phyloP scores from a whole-genome alignment of 2,329 filamentous ascomycete genomes.

The Cercospora zeae-maydis region DNA sequence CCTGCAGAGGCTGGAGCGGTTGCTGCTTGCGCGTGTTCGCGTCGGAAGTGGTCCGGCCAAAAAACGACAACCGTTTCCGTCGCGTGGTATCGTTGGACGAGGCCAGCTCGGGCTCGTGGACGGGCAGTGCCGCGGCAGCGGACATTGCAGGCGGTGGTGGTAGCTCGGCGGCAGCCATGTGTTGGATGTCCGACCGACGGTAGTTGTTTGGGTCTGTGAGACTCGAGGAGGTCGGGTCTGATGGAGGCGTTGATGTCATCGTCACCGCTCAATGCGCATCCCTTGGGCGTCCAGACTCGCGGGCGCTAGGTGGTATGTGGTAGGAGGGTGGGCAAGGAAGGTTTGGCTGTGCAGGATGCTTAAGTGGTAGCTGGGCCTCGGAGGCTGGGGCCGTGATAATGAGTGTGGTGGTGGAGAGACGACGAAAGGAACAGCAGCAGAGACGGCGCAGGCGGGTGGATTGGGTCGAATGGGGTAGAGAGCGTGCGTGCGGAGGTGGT shows the following conservation, averaged over 20 bases:
- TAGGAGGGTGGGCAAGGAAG: slow-evolving; percentile 1
- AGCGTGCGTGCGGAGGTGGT: background rate
- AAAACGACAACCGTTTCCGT: slow-evolving; percentile 29
- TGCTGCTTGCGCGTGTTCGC: slow-evolving; percentile 18
- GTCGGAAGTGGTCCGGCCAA: slow-evolving; percentile 26
- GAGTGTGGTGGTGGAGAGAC: background rate
- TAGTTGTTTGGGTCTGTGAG: slow-evolving; percentile 10
- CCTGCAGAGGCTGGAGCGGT: slow-evolving; percentile 15
- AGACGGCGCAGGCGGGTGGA: background rate
- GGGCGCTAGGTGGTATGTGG: slow-evolving; percentile 11
- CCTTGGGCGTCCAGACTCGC: slow-evolving; percentile 14
- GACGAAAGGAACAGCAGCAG: background rate
- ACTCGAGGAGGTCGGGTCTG: slow-evolving; percentile 1
- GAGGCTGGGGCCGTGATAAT: background rate
- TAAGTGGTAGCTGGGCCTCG: background rate
- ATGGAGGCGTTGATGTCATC: slow-evolving; percentile 14
- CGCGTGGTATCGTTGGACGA: slow-evolving; percentile 20
- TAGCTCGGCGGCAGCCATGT: slow-evolving; percentile 8
- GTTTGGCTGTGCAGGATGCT: slow-evolving; percentile 16
- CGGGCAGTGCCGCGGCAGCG: slow-evolving; percentile 11
- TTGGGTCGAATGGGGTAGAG: background rate
- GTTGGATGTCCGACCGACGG: slow-evolving; percentile 2
- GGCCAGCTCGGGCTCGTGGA: slow-evolving; percentile 11
- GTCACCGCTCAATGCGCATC: slow-evolving; percentile 16
- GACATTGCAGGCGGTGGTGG: slow-evolving; percentile 4